A percentile compares a stretch with the other conserved stretches of the same genome.
phyloP scores from a whole-genome alignment of 371 early-diverging fungal species.

The Mortierella sp. region DNA sequence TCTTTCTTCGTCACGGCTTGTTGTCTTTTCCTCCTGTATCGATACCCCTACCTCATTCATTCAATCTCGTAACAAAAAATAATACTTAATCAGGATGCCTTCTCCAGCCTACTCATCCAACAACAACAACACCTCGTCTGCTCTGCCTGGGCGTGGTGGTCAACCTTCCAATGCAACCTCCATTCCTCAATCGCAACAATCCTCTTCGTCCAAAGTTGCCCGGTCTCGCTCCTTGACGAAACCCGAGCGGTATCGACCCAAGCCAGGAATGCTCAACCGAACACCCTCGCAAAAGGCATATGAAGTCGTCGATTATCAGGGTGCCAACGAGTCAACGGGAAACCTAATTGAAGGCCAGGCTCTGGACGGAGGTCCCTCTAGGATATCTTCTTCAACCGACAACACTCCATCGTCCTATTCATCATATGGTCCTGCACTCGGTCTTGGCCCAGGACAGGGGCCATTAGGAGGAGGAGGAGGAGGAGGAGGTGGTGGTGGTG shows the following conservation, averaged over 20 bases:
- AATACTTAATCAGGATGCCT: slow-evolving; percentile 4
- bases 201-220: slow-evolving; percentile 23
- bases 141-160: background rate
- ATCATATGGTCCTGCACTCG: background rate
- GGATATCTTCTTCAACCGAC: background rate
- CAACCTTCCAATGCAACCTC: background rate
- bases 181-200: slow-evolving; percentile 7
- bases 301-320: slow-evolving; percentile 14
- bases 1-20: background rate
- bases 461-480: background rate
- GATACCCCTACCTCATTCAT: background rate
- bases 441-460: background rate
- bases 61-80: background rate
- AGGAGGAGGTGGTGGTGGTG: no score
- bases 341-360: slow-evolving; percentile 31
- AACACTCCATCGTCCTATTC: slow-evolving; percentile 5
- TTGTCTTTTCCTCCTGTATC: background rate
- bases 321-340: slow-evolving; percentile 39
- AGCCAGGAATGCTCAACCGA: slow-evolving; percentile 52
- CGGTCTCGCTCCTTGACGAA: slow-evolving; percentile 58
- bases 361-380: background rate
- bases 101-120: background rate
- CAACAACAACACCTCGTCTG: background rate
- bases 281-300: slow-evolving; percentile 43
- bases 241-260: slow-evolving; percentile 66